Evolutionary conservation across 2,329 filamentous ascomycete species (phyloP), one percentile per base, ranked within the genome.

Genomic region (Sporothrix pallida): DNA sequence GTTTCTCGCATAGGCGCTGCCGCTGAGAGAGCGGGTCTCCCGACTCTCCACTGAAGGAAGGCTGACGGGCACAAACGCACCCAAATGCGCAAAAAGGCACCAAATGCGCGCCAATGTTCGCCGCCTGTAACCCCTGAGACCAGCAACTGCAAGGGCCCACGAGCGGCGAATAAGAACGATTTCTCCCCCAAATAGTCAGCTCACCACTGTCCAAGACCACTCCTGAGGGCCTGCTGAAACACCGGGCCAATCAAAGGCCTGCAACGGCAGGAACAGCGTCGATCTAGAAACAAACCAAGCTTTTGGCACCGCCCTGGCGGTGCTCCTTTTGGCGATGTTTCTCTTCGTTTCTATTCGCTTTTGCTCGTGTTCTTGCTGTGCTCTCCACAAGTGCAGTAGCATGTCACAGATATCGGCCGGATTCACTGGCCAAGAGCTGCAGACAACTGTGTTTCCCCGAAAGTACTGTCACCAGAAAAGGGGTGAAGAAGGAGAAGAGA

Each of bases 241-340:
- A 62, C n/a, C 13, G 20, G 68, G 58, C 75, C 75, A 76, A 76
- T 76, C 62, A 73, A 46, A 71, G 54, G n/a, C 13, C 63, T 8
- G 17, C n/a, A 67, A 73, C 10, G n/a, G 37, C 60, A 26, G 20
- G 26, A 26, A 26, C 15, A 42, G 15, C 15, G 54, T 23, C 50
- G 50, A 67, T 70, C 67, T 60, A 26, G 75, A 76, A 76, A 76
- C 75, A 75, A 54, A 44, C 48, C 69, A 54, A 58, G 58, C 62
- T 48, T 69, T 68, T 54, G 26, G 42, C 71, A 48, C 58, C 42
- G 58, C 56, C 37, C 13, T 7, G 46, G 65, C 65, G 23, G 23
- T 52, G 12, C 23, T 44, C 42, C 52, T 50, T 17, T 69, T 52
- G 23, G n/a, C 23, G 3, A 37, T 37, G 23, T 20, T 70, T 50